Conservation (phyloP, 2,329 filamentous ascomycete species). For the Orbilia brochopaga region DNA sequence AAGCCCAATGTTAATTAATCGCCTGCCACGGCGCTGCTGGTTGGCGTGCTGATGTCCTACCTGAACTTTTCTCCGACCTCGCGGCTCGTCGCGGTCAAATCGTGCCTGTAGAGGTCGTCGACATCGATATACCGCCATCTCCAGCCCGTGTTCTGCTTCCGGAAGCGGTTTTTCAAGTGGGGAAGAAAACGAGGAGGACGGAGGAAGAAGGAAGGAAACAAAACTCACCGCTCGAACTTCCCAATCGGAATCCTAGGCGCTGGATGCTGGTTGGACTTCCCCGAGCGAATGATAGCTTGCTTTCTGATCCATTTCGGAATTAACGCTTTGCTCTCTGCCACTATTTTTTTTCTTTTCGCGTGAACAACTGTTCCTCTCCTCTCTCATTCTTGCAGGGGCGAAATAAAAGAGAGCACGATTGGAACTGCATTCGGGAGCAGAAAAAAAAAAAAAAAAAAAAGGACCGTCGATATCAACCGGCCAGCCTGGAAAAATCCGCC, state of each 20-base stretch:
- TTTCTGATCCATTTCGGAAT: slow-evolving; percentile 1
- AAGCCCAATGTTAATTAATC: slow-evolving; percentile 29
- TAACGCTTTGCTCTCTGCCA: slow-evolving; percentile 1
- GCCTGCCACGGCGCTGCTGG: not conserved
- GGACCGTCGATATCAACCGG: not conserved
- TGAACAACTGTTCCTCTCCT: not conserved
- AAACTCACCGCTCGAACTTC: slow-evolving; percentile 1
- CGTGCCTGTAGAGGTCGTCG: not conserved
- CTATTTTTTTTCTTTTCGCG: not conserved
- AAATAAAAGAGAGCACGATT: not conserved
- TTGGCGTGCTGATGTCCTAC: not conserved
- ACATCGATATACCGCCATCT: not conserved
- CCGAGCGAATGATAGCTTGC: slow-evolving; percentile 9
- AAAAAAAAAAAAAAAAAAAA: slow-evolving; percentile 7
- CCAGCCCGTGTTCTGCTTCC: not conserved
- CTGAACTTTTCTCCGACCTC: not conserved
- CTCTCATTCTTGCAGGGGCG: not conserved
- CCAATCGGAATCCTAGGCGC: not conserved
- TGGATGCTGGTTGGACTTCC: slow-evolving; percentile 1
- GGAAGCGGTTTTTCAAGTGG: not conserved
- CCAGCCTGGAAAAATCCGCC: slow-evolving; percentile 9
- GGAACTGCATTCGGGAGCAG: not conserved
- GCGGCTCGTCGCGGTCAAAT: not conserved
- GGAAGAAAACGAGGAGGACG: not conserved
- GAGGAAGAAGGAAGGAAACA: not conserved